Evolutionary conservation across 345 rosid genomes (phyloP).

Genomic region (Gossypium sturtianum): DNA sequence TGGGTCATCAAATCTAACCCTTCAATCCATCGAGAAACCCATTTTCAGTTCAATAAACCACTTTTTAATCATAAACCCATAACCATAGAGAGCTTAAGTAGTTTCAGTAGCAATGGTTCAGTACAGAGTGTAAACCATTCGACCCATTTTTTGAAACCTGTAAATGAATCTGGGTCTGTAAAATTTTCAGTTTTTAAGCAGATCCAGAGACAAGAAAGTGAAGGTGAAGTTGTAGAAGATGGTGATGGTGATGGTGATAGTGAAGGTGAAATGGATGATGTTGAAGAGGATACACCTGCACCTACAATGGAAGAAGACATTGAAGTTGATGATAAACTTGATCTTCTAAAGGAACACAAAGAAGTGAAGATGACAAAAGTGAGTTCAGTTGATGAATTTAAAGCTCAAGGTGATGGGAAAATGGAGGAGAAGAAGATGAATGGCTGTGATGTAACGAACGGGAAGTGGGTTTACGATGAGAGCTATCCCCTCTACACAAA

Average conservation of each 20-base stretch:
- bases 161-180: conserved; percentile 40
- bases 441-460: conserved; percentile 61
- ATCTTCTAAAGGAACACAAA: conserved; percentile 23
- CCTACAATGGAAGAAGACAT: conserved; percentile 16
- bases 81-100: conserved; percentile 22
- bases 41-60: conserved; percentile 33
- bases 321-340: conserved; percentile 26
- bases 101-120: conserved; percentile 27
- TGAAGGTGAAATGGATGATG: conserved; percentile 8
- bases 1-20: conserved; percentile 55
- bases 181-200: conserved; percentile 17
- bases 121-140: conserved; percentile 19
- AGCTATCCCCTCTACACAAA: conserved; percentile 69
- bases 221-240: conserved; percentile 11
- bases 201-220: conserved; percentile 12
- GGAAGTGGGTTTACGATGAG: conserved; percentile 80
- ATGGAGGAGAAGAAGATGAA: conserved; percentile 19
- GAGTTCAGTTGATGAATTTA: conserved; percentile 5
- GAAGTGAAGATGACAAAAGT: conserved; percentile 23
- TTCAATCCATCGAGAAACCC: conserved; percentile 30
- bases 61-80: conserved; percentile 20
- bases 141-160: conserved; percentile 25
- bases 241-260: conserved; percentile 14
- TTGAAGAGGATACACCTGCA: conserved; percentile 19
- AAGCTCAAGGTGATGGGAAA: conserved; percentile 1